Base-by-base conservation (phyloP, 1,284 basidiomycete genomes). In the Blastosporella zonata region DNA sequence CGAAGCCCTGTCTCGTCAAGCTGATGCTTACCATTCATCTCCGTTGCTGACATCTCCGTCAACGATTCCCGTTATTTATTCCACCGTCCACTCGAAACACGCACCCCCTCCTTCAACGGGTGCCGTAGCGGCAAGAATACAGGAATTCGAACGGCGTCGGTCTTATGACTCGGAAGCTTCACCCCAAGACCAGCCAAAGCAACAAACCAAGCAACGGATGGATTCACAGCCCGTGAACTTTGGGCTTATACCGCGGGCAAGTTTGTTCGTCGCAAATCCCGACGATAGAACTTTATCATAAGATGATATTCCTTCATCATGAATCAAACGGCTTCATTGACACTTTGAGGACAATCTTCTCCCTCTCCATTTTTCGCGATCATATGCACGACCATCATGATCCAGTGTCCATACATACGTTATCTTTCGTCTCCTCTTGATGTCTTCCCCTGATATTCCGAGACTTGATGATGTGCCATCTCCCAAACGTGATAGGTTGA, bases 201-300 rank as follows among this genome's bases (percentile, higher is more conserved):
- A 53, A 38, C 45, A 47, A 18, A 15, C 54, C 10, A 54, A 50
- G 17, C 54, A 49, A 40, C 50, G 53, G 43, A n/a, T 45, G 10
- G 36, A 55, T 18, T 38, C 12, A 25, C 40, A 34, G 21, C 17
- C 48, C 38, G 52, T 54, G 21, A 47, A 52, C 23, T 57, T 56
- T 47, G 50, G 80, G 12, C 69, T 84, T 29, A 78, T 74, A 27
- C 79, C 78, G 29, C 71, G 75, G 54, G 67, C 75, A 10, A 76
- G 74, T 52, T 68, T 84, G 15, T 84, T 77, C 56, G 69, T 85
- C 43, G 80, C 79, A 31, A 84, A 84, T 64, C 81, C 82, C 17
- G 81, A 84, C 57, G 65, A 67, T 46, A 52, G 61, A 47, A 55
- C 46, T 8, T 53, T 44, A 25, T 52, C 56, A 20, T 69, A 69